Evolutionary conservation across 495 filamentous ascomycete genomes (phyloP).

Genomic region (Aspergillus olivimuriae): DNA sequence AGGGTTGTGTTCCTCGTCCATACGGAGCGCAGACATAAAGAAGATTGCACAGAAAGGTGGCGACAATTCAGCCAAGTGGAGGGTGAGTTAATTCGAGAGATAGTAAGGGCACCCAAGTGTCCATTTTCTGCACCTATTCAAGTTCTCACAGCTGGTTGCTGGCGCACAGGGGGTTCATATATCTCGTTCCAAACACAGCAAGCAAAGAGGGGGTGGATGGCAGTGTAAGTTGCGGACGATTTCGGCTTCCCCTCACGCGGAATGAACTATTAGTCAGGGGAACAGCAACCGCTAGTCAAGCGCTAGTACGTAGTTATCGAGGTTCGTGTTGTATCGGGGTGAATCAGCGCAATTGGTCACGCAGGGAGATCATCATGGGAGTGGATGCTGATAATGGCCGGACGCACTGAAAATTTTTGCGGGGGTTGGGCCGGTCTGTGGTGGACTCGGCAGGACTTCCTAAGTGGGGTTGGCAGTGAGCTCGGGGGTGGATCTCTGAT

Average conservation of each 20-base stretch:
- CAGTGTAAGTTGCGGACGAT: no score
- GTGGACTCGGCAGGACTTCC: conserved; percentile 9
- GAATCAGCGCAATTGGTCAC: conserved; percentile 5
- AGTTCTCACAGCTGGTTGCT: no score
- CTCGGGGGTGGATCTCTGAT: neutral
- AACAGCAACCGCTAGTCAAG: no score
- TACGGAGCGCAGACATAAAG: no score
- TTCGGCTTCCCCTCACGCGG: conserved; percentile 4
- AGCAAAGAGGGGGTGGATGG: no score
- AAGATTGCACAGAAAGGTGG: neutral
- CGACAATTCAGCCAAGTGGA: conserved; percentile 1
- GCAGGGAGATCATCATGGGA: neutral
- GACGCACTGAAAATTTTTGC: no score
- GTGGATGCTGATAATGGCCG: no score
- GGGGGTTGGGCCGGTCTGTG: conserved; percentile 1
- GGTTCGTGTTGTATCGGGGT: neutral
- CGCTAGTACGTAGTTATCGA: no score
- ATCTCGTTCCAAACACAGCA: no score
- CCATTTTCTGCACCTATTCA: conserved; percentile 4
- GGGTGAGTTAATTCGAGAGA: neutral
- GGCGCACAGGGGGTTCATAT: no score
- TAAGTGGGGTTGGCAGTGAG: conserved; percentile 7
- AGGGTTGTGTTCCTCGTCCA: conserved; percentile 29
- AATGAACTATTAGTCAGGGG: neutral
- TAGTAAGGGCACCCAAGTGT: conserved; percentile 1